These are phyloP conservation scores for Leishmania tarentolae DNA, from an alignment of 208 protist species.

Conservation along the genomic window DNA sequence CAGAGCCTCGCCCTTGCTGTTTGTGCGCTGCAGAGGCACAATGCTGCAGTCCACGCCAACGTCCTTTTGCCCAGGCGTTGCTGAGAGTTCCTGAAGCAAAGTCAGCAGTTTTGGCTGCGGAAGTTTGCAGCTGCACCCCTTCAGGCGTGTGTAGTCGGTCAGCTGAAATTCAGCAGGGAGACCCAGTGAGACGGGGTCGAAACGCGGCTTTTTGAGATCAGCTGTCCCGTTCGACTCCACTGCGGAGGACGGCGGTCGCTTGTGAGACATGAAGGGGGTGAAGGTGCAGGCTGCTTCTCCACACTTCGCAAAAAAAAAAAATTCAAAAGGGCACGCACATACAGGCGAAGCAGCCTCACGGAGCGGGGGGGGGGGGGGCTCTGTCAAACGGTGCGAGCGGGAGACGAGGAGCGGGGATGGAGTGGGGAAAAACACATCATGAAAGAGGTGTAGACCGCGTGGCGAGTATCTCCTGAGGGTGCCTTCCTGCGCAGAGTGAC, in stretches of 20 bases:
- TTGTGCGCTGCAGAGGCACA: slow-evolving; percentile 74
- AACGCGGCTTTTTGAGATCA: slow-evolving; percentile 45
- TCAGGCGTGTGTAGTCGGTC: slow-evolving; percentile 90
- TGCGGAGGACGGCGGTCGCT: slow-evolving; percentile 10
- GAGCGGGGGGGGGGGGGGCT: background rate
- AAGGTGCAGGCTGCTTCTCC: background rate
- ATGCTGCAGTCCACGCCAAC: slow-evolving; percentile 94
- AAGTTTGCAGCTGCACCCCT: slow-evolving; percentile 95
- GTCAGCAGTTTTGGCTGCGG: slow-evolving; percentile 90
- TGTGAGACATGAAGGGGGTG: slow-evolving; percentile 15
- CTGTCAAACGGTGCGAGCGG: background rate
- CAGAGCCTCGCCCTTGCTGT: slow-evolving; percentile 49
- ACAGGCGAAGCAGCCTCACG: background rate
- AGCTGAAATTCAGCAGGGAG: slow-evolving; percentile 84
- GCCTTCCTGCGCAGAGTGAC: background rate
- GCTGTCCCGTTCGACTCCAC: slow-evolving; percentile 22
- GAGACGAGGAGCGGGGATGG: background rate
- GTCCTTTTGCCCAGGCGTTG: slow-evolving; percentile 70
- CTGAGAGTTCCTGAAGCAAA: slow-evolving; percentile 79
- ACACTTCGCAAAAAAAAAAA: too few species aligned
- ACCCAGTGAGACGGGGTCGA: slow-evolving; percentile 76
- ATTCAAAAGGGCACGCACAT: background rate
- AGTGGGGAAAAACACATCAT: background rate
- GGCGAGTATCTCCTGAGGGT: background rate
- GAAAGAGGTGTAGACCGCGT: background rate